Percentiles rank a stretch among this genome's conserved stretches.
phyloP scores from a whole-genome alignment of 495 filamentous ascomycete species.

The Daldinia bambusicola region DNA sequence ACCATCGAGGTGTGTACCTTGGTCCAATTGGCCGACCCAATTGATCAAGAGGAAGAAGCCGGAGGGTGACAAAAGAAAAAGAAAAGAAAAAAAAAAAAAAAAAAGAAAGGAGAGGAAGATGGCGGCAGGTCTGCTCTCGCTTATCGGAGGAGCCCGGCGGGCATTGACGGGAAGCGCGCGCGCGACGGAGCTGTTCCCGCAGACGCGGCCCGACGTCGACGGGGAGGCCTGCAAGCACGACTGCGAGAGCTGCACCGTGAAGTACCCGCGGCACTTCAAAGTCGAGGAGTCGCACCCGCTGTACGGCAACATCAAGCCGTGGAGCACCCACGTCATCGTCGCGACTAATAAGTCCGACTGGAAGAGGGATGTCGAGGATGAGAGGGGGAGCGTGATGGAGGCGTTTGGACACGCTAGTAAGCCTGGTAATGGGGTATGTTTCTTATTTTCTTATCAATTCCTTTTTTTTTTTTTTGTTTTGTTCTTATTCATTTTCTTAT shows the following conservation, averaged over 20 bases:
- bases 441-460: slow-evolving; percentile 2
- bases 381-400: slow-evolving; percentile 95
- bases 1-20: too few species aligned
- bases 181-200: slow-evolving; percentile 69
- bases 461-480: too few species aligned
- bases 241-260: slow-evolving; percentile 82
- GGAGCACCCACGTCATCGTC: slow-evolving; percentile 88
- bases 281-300: slow-evolving; percentile 82
- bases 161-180: slow-evolving; percentile 71
- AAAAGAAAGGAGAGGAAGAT: slow-evolving; percentile 35
- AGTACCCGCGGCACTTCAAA: slow-evolving; percentile 74
- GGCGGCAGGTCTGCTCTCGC: slow-evolving; percentile 52
- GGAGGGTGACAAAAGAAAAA: slow-evolving; percentile 2
- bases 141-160: slow-evolving; percentile 54
- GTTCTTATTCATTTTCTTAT: too few species aligned
- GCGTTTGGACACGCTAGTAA: slow-evolving; percentile 73
- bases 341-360: slow-evolving; percentile 96
- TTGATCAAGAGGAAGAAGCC: not conserved
- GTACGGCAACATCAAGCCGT: slow-evolving; percentile 89
- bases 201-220: slow-evolving; percentile 75
- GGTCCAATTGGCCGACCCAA: not conserved
- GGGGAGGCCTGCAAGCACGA: slow-evolving; percentile 91
- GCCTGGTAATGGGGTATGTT: slow-evolving; percentile 78
- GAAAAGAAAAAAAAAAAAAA: not conserved
- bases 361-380: slow-evolving; percentile 88